phyloP scores from a whole-genome alignment of 768 basidiomycete species.

The Mycena rebaudengoi region DNA sequence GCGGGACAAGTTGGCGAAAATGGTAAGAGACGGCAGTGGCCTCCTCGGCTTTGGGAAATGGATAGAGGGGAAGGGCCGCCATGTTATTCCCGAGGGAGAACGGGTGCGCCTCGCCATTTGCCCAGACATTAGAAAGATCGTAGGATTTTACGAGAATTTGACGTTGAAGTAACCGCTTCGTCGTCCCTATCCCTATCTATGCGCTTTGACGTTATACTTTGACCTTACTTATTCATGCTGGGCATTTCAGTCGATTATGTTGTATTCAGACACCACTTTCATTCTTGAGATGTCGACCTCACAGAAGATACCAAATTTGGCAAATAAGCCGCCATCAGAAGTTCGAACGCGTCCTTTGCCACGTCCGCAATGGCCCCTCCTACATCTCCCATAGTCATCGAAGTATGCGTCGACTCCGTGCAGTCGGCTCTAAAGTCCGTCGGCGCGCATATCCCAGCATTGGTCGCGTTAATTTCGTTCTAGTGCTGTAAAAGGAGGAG shows the following conservation, averaged over 20 bases:
- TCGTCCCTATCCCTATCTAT: not conserved
- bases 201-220: not conserved
- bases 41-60: conserved; percentile 56
- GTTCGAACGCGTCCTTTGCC: too few relatives aligned
- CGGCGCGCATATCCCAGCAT: not conserved
- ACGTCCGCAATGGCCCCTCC: conserved; percentile 2
- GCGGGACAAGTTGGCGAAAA: conserved; percentile 66
- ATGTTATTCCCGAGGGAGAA: conserved; percentile 66
- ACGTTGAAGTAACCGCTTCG: conserved; percentile 18
- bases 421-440: conserved; percentile 74
- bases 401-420: conserved; percentile 83
- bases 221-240: too few relatives aligned
- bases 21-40: conserved; percentile 57
- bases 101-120: conserved; percentile 74
- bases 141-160: conserved; percentile 66
- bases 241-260: too few relatives aligned
- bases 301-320: too few relatives aligned
- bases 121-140: conserved; percentile 65
- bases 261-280: too few relatives aligned
- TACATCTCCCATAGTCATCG: conserved; percentile 45
- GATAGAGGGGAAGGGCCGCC: conserved; percentile 61
- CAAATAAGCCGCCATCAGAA: too few relatives aligned
- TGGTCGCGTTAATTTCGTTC: conserved; percentile 10
- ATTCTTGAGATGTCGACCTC: too few relatives aligned
- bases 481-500: conserved; percentile 77